These are phyloP conservation scores for Sphaceloma murrayae DNA, from an alignment of 2,329 filamentous ascomycete species.

Conservation along the genomic window DNA sequence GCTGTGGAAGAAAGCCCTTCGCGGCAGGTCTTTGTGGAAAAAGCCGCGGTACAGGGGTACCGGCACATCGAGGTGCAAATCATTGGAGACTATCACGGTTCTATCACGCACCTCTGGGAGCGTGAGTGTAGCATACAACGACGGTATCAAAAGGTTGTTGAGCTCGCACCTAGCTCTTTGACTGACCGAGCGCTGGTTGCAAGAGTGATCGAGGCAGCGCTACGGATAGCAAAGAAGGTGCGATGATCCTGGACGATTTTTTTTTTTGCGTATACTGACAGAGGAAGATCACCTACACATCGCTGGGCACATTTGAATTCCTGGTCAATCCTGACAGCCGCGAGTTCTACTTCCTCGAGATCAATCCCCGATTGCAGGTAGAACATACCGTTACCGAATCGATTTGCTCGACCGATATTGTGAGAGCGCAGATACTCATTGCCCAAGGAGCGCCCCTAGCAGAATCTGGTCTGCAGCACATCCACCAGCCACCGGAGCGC, in stretches of 20 bases:
- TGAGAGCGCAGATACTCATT: conserved; percentile 45
- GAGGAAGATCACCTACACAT: conserved; percentile 43
- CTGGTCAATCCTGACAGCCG: conserved; percentile 42
- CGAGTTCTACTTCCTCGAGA: conserved; percentile 51
- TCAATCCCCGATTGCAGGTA: conserved; percentile 53
- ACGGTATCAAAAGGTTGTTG: conserved; percentile 53
- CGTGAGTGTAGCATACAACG: conserved; percentile 52
- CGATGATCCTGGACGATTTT: too few species aligned
- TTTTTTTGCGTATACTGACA: too few species aligned
- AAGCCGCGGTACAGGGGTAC: conserved; percentile 53
- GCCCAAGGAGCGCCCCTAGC: conserved; percentile 41
- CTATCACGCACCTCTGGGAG: conserved; percentile 49
- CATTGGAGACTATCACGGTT: conserved; percentile 45
- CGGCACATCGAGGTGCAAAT: conserved; percentile 54
- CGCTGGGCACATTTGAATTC: conserved; percentile 57
- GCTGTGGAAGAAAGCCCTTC: conserved; percentile 51
- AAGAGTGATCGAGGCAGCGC: conserved; percentile 44
- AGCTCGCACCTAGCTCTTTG: conserved; percentile 47
- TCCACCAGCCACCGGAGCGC: conserved; percentile 17
- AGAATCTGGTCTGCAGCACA: conserved; percentile 27
- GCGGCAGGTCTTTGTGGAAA: conserved; percentile 49
- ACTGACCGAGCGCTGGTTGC: conserved; percentile 38
- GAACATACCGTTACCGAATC: conserved; percentile 54
- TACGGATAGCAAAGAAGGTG: conserved; percentile 43
- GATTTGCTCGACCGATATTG: conserved; percentile 46